Conservation (phyloP, 257 asterid species). For the Fraxinus excelsior region DNA sequence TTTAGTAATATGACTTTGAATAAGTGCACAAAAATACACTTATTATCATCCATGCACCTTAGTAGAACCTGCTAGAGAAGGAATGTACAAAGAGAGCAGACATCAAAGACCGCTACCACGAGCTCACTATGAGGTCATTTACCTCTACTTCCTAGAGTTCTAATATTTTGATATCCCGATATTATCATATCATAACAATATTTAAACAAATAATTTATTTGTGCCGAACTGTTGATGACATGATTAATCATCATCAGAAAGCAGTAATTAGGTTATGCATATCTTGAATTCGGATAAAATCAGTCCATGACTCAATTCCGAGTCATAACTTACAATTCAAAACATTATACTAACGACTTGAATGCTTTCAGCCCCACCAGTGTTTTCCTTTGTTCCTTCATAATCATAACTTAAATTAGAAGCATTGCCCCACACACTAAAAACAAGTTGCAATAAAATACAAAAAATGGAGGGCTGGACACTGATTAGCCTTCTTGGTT, state of each 20-base stretch:
- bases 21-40: too few relatives aligned
- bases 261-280: neutral
- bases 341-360: neutral
- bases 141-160: too few relatives aligned
- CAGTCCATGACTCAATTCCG: slow-evolving; percentile 1
- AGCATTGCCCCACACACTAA: slow-evolving; percentile 18
- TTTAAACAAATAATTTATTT: too few relatives aligned
- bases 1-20: too few relatives aligned
- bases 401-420: slow-evolving; percentile 28
- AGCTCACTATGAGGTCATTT: too few relatives aligned
- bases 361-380: slow-evolving; percentile 25
- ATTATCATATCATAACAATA: neutral
- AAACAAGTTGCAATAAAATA: slow-evolving; percentile 30
- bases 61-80: too few relatives aligned
- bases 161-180: neutral
- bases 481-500: slow-evolving; percentile 31
- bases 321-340: neutral
- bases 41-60: too few relatives aligned
- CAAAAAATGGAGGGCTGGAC: slow-evolving; percentile 7
- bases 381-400: slow-evolving; percentile 22
- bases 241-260: neutral
- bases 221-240: neutral
- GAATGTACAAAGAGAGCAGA: too few relatives aligned
- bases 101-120: too few relatives aligned
- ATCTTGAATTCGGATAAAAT: neutral